Conservation (phyloP, 2,329 filamentous ascomycete genomes). For the Colletotrichum nymphaeae region DNA sequence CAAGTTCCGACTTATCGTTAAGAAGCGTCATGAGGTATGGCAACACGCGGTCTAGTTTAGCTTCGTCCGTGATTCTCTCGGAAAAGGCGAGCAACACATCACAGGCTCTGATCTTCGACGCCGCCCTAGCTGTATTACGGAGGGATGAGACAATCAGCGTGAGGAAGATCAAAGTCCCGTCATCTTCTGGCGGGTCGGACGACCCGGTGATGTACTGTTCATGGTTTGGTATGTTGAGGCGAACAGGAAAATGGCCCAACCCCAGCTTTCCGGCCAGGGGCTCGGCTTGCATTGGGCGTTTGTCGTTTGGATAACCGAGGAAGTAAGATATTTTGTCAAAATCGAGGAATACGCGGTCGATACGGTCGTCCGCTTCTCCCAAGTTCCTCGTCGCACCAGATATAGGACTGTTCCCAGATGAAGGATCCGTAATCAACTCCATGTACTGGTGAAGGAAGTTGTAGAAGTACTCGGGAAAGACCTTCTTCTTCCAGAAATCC, state of each 20-base stretch:
- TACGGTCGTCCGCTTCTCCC: slow-evolving; percentile 91
- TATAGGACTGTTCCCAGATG: slow-evolving; percentile 79
- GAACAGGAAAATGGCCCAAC: slow-evolving; percentile 79
- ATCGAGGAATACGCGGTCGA: slow-evolving; percentile 91
- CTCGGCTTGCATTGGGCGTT: slow-evolving; percentile 41
- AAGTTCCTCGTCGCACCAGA: slow-evolving; percentile 77
- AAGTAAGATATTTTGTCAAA: slow-evolving; percentile 99
- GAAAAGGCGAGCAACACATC: slow-evolving; percentile 93
- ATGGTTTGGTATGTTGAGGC: slow-evolving; percentile 88
- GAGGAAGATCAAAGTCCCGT: slow-evolving; percentile 92
- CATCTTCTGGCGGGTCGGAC: slow-evolving; percentile 75
- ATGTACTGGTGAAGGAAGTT: slow-evolving; percentile 98
- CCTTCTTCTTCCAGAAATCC: slow-evolving; percentile 87
- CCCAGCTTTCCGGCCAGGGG: slow-evolving; percentile 60
- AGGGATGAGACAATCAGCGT: slow-evolving; percentile 90
- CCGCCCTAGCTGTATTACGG: slow-evolving; percentile 87
- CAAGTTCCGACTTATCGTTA: slow-evolving; percentile 83
- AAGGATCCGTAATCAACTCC: slow-evolving; percentile 92
- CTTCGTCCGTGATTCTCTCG: slow-evolving; percentile 92
- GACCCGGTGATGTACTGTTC: slow-evolving; percentile 74
- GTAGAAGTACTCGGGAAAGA: slow-evolving; percentile 97
- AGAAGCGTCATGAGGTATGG: slow-evolving; percentile 89
- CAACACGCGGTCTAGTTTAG: slow-evolving; percentile 91
- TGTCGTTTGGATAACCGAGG: slow-evolving; percentile 71
- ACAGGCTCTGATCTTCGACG: slow-evolving; percentile 89